Evolutionary conservation across 352 stramenopile genomes (phyloP), one percentile per base, ranked within the genome.

Genomic region (Globisporangium megalacanthum): DNA sequence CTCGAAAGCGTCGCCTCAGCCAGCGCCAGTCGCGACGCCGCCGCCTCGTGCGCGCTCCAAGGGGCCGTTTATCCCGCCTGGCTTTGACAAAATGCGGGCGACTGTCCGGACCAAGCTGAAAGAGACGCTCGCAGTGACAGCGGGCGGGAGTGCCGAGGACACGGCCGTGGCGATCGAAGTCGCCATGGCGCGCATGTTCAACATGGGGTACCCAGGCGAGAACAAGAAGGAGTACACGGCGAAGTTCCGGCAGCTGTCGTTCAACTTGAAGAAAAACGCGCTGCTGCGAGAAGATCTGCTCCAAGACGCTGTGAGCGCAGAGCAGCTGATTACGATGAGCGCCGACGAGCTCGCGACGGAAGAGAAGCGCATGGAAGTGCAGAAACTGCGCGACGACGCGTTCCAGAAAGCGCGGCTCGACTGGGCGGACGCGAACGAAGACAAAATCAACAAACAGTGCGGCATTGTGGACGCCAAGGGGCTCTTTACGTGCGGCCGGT

Each of bases 251-350:
- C 83, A 94, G 52, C 58, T 97, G 54, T 89, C 81, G 61, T 97
- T 97, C 65, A 97, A 97, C 59, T 54, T 97, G 53, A 97, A 96
- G 62, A 97, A 96, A 66, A 97, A 97, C 60, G 70, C 61, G 22
- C 70, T 72, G 50, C 75, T 97, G 49, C 87, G 85, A 4, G 73
- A 86, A 48, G 83, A 93, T 41, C 52, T 95, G 56, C 68, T 93
- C 46, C 59, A 77, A 49, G 82, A 93, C 54, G 65, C 65, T 22
- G 74, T 95, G 33, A 87, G 72, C 36, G 70, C 75, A 1, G 83
- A 94, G 39, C 71, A 90, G 60, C 64, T 96, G 35, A 70, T 95
- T 22, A 72, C 77, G 36, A 96, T 97, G 87, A 77, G 68, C 46
- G 73, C 86, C 0, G 86, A 95, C 17, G 86, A 97, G 65, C 68